Conservation (phyloP, 2,329 filamentous ascomycete species). For the Neonectria sp. region DNA sequence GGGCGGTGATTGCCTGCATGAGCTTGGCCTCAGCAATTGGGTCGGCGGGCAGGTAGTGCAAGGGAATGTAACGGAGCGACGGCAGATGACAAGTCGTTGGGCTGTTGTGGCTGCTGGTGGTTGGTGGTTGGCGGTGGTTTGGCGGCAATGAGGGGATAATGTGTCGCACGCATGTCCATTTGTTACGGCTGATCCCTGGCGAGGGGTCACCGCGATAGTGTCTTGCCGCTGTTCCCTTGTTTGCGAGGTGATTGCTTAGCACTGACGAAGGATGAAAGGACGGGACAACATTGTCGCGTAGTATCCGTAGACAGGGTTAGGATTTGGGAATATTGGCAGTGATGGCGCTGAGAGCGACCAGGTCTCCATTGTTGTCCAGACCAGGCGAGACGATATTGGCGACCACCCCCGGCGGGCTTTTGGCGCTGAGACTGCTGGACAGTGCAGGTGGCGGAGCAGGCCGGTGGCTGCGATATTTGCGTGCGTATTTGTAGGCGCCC, state of each 20-base stretch:
- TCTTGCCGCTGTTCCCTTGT: neutral
- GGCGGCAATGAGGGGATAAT: neutral
- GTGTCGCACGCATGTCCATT: conserved; percentile 1
- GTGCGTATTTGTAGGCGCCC: neutral
- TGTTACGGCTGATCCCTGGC: neutral
- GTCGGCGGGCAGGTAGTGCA: conserved; percentile 15
- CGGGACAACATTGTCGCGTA: neutral
- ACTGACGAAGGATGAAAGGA: neutral
- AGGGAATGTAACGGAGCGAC: conserved; percentile 25
- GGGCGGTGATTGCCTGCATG: conserved; percentile 26
- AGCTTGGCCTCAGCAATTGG: conserved; percentile 10
- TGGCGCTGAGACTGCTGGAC: conserved; percentile 19
- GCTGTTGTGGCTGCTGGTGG: conserved; percentile 18
- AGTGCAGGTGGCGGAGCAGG: conserved; percentile 14
- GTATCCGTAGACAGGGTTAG: neutral
- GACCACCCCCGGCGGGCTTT: neutral
- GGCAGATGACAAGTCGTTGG: conserved; percentile 6
- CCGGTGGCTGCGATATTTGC: conserved; percentile 17
- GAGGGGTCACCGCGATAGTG: neutral
- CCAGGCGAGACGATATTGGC: neutral
- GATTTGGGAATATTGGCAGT: neutral
- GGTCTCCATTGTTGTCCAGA: neutral
- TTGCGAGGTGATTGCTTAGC: neutral
- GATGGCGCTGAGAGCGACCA: neutral
- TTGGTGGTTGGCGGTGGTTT: conserved; percentile 7